Evolutionary conservation across 441 rosid genomes (phyloP).

Genomic region (Brassica hybrid): DNA sequence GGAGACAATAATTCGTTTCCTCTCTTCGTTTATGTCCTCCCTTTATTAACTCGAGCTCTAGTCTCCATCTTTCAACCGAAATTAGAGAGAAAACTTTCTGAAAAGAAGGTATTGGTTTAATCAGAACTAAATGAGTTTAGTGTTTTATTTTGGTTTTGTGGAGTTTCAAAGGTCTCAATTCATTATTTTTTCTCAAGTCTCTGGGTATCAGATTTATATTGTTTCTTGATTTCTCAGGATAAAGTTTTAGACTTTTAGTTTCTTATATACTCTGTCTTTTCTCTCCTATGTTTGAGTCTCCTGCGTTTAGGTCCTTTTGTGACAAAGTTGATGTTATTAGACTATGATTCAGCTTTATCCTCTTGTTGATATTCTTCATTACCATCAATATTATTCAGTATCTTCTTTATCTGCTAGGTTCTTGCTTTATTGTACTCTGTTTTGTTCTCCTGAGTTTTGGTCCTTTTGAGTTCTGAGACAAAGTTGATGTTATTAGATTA

Average conservation of each 20-base stretch:
- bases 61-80: slow-evolving; percentile 21
- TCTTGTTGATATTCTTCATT: not conserved
- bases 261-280: slow-evolving; percentile 12
- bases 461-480: not conserved
- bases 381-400: not conserved
- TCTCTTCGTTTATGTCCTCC: slow-evolving; percentile 19
- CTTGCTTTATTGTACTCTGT: slow-evolving; percentile 11
- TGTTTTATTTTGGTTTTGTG: not conserved
- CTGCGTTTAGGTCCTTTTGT: not conserved
- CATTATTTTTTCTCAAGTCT: too few relatives aligned
- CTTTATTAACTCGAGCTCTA: slow-evolving; percentile 26
- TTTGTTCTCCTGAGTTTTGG: slow-evolving; percentile 7
- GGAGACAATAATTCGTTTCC: slow-evolving; percentile 5
- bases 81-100: not conserved
- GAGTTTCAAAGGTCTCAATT: slow-evolving; percentile 16
- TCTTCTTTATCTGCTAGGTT: not conserved
- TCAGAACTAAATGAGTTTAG: not conserved
- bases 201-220: too few relatives aligned
- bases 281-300: slow-evolving; percentile 20
- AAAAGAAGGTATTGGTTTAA: slow-evolving; percentile 21
- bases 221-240: not conserved
- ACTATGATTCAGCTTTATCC: slow-evolving; percentile 8
- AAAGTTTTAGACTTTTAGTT: not conserved
- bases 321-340: slow-evolving; percentile 11
- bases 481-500: slow-evolving; percentile 10